phyloP scores from a whole-genome alignment of 306 rosid species.

The Acacia acuminata region DNA sequence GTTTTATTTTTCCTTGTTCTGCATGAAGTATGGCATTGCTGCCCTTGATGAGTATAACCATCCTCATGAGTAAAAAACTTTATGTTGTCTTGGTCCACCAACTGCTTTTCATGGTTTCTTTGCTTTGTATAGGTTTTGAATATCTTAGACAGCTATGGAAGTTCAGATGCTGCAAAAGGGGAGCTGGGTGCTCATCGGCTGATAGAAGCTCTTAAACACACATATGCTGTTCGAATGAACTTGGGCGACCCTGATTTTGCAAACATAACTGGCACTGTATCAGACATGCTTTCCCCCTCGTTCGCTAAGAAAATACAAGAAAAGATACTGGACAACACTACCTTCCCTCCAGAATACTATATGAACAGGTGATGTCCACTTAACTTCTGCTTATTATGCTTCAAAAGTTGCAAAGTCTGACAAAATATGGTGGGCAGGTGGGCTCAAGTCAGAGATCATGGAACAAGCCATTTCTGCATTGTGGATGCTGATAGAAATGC shows the following conservation, averaged over 20 bases:
- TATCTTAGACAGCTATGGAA: conserved; percentile 69
- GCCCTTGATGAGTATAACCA: neutral
- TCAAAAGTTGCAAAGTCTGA: conserved; percentile 5
- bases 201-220: conserved; percentile 85
- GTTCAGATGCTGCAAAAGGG: conserved; percentile 64
- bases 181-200: conserved; percentile 78
- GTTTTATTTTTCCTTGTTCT: conserved; percentile 9
- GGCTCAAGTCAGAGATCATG: conserved; percentile 92
- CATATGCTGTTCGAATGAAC: conserved; percentile 79
- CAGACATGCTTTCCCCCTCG: conserved; percentile 72
- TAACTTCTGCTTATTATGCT: conserved; percentile 16
- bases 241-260: conserved; percentile 87
- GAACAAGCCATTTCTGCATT: conserved; percentile 90
- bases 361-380: conserved; percentile 53
- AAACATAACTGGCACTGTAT: conserved; percentile 37
- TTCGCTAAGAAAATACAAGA: conserved; percentile 64
- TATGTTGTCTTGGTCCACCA: conserved; percentile 2
- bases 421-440: conserved; percentile 59
- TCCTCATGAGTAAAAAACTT: neutral
- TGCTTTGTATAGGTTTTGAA: conserved; percentile 60
- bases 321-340: conserved; percentile 75
- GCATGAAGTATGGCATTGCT: neutral
- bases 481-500: conserved; percentile 92
- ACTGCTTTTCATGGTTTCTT: conserved; percentile 4
- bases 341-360: conserved; percentile 88